A percentile compares a stretch with the other conserved stretches of the same genome.
Conservation (phyloP, 441 rosid genomes). For the Aleurites moluccanus region DNA sequence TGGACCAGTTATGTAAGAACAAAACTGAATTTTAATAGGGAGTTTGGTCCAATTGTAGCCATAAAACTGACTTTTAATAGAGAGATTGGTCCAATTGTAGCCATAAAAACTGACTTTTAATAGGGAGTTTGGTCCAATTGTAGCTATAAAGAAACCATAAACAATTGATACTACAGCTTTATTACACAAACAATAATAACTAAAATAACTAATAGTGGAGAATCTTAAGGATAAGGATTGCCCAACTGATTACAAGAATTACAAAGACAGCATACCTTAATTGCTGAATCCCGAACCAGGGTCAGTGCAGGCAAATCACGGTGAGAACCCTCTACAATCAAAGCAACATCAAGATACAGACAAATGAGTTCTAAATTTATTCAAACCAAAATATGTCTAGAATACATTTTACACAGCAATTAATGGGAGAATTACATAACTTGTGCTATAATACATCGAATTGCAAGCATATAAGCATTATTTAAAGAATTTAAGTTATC, state of each 20-base stretch:
- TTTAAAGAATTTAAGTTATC: not conserved
- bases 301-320: constrained; percentile 81
- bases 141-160: constrained; percentile 2
- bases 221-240: not conserved
- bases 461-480: constrained; percentile 1
- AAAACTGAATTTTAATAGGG: not conserved
- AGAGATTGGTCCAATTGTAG: not conserved
- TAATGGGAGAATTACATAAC: not conserved
- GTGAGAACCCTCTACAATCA: constrained; percentile 79
- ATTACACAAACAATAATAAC: not conserved
- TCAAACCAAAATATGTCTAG: not conserved
- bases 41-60: not conserved
- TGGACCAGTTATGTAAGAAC: not conserved
- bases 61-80: not conserved
- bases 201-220: not conserved
- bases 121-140: not conserved
- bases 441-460: not conserved
- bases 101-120: not conserved
- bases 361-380: constrained; percentile 9
- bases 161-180: not conserved
- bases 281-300: constrained; percentile 72
- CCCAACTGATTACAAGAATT: constrained; percentile 4
- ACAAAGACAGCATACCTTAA: constrained; percentile 46
- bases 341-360: constrained; percentile 23
- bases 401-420: not conserved